A percentile compares a stretch with the other conserved stretches of the same genome.
Evolutionary conservation across 2,329 filamentous ascomycete genomes (phyloP).

Genomic region (Aspergillus sp.): DNA sequence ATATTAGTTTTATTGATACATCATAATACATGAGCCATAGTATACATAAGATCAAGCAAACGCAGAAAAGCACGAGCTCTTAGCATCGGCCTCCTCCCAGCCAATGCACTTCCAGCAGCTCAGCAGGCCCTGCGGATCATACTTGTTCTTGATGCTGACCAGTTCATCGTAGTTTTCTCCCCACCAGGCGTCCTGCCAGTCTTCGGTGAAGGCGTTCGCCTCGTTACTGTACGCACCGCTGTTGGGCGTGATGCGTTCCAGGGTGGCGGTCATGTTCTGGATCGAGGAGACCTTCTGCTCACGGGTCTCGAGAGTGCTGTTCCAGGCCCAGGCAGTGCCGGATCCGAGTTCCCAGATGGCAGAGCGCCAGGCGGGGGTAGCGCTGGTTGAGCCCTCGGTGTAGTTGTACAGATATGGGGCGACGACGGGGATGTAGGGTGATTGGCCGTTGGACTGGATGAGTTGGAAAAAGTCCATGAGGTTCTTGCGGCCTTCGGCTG

Average conservation of each 20-base stretch:
- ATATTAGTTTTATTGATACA: not conserved
- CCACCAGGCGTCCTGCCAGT: slow-evolving; percentile 15
- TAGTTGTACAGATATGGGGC: slow-evolving; percentile 13
- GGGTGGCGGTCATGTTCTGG: slow-evolving; percentile 6
- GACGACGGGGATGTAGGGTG: slow-evolving; percentile 13
- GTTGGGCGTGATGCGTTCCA: slow-evolving; percentile 11
- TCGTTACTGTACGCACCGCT: slow-evolving; percentile 16
- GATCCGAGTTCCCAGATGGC: slow-evolving; percentile 13
- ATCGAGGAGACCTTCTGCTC: slow-evolving; percentile 6
- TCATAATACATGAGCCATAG: not conserved
- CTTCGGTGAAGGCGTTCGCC: slow-evolving; percentile 11
- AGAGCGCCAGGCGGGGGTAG: slow-evolving; percentile 13
- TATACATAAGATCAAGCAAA: not conserved
- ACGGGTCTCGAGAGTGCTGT: slow-evolving; percentile 9
- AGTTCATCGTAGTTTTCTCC: slow-evolving; percentile 14
- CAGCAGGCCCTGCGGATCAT: slow-evolving; percentile 11
- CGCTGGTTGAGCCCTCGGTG: slow-evolving; percentile 11
- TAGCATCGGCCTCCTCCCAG: slow-evolving; percentile 8
- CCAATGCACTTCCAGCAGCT: slow-evolving; percentile 16
- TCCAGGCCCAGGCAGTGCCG: slow-evolving; percentile 10
- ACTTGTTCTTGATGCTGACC: slow-evolving; percentile 14
- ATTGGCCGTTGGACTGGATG: slow-evolving; percentile 4
- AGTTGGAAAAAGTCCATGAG: slow-evolving; percentile 9
- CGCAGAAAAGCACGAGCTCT: slow-evolving; percentile 7
- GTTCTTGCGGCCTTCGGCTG: slow-evolving; percentile 7